A percentile compares a stretch with the other conserved stretches of the same genome.
Evolutionary conservation across 306 rosid species (phyloP).

Genomic region (Lotus japonicus): DNA sequence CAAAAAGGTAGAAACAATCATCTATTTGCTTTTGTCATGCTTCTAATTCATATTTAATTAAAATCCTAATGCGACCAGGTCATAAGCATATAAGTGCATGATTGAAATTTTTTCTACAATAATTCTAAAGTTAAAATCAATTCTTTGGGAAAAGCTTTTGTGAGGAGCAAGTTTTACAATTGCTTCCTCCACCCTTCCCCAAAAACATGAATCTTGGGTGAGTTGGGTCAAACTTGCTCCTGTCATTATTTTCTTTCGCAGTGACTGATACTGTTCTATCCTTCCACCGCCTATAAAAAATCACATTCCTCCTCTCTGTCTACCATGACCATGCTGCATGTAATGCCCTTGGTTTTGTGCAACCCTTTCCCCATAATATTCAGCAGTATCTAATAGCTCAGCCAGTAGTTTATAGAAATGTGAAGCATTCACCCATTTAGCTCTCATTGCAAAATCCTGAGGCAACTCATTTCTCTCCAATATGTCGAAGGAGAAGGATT

Average conservation of each 20-base stretch:
- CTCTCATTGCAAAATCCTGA: constrained; percentile 33
- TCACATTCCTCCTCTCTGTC: constrained; percentile 51
- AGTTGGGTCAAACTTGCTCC: constrained; percentile 66
- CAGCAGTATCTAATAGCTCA: constrained; percentile 82
- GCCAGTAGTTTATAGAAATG: constrained; percentile 61
- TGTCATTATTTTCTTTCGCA: constrained; percentile 17
- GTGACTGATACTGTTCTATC: constrained; percentile 20
- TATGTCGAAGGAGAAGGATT: constrained; percentile 3
- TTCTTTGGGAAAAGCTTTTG: no score
- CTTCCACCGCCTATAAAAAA: constrained; percentile 75
- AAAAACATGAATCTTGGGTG: constrained; percentile 81
- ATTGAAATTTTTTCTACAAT: no score
- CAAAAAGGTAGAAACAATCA: background rate
- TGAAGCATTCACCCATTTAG: constrained; percentile 57
- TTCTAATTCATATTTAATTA: background rate
- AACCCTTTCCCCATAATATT: constrained; percentile 42
- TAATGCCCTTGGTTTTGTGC: constrained; percentile 65
- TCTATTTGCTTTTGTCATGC: background rate
- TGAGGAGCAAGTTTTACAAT: no score
- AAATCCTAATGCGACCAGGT: background rate
- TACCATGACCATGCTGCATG: constrained; percentile 47
- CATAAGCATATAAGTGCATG: background rate
- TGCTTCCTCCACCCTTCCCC: constrained; percentile 54
- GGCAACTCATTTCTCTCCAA: constrained; percentile 55
- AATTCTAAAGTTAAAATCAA: no score